Percentiles rank a stretch among this genome's conserved stretches.
Evolutionary conservation across 2,329 filamentous ascomycete genomes (phyloP).

Genomic region (Rhynchosporium agropyri): DNA sequence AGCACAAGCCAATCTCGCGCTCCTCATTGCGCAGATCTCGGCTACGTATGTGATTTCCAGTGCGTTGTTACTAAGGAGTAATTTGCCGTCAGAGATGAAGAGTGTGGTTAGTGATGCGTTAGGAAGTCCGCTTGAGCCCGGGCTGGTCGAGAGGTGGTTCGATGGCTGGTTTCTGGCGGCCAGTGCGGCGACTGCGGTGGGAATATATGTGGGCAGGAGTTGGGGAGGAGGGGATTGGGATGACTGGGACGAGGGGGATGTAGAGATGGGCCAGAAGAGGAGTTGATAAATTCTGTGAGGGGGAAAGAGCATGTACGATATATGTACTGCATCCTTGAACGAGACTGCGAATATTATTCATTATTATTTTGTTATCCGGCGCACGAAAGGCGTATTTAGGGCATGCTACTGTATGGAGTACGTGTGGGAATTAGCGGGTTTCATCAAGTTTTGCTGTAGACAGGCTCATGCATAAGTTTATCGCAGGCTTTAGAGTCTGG

Average conservation of each 20-base stretch:
- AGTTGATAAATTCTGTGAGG: slow-evolving; percentile 47
- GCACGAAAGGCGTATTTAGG: no score
- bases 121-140: slow-evolving; percentile 69
- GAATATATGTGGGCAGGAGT: slow-evolving; percentile 71
- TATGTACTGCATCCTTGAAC: background rate
- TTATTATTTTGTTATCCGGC: no score
- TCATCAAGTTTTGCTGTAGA: no score
- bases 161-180: slow-evolving; percentile 82
- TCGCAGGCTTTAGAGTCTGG: no score
- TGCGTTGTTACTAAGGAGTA: slow-evolving; percentile 75
- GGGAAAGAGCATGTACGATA: background rate
- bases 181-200: slow-evolving; percentile 66
- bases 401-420: no score
- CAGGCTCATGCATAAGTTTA: no score
- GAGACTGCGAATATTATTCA: background rate
- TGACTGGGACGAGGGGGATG: slow-evolving; percentile 63
- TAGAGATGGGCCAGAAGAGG: slow-evolving; percentile 72
- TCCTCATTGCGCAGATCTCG: slow-evolving; percentile 77
- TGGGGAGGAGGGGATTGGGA: slow-evolving; percentile 55
- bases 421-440: no score
- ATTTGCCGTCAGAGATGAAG: slow-evolving; percentile 76
- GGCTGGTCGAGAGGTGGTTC: slow-evolving; percentile 81
- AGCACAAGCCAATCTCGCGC: slow-evolving; percentile 72
- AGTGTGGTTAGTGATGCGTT: slow-evolving; percentile 77
- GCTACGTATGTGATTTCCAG: slow-evolving; percentile 86